phyloP scores from a whole-genome alignment of 441 rosid species.

The Kokia cookei region DNA sequence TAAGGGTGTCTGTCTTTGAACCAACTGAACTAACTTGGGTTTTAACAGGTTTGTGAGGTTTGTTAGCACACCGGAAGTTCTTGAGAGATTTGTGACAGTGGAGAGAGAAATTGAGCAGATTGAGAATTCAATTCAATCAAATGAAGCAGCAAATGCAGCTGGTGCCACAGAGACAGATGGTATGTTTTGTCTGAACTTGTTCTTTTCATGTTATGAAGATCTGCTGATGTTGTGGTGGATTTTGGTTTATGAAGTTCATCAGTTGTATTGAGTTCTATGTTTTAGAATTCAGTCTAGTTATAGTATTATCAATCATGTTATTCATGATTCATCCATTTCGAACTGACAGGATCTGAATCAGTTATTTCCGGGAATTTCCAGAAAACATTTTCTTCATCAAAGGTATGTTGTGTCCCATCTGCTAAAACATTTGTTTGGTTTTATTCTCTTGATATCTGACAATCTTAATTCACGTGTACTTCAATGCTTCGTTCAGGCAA shows the following conservation, averaged over 20 bases:
- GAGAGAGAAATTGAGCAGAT: slow-evolving; percentile 83
- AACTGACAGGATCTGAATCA: slow-evolving; percentile 35
- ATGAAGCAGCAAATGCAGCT: slow-evolving; percentile 38
- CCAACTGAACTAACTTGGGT: background rate
- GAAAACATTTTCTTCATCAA: slow-evolving; percentile 33
- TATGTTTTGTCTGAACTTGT: slow-evolving; percentile 15
- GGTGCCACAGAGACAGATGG: slow-evolving; percentile 54
- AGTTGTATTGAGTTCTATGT: background rate
- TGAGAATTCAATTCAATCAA: slow-evolving; percentile 62
- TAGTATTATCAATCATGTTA: background rate
- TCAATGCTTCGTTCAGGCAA: slow-evolving; percentile 34
- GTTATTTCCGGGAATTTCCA: slow-evolving; percentile 33
- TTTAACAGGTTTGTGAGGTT: slow-evolving; percentile 75
- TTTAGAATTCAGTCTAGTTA: background rate
- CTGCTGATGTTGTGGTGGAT: background rate
- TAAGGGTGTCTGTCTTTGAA: background rate
- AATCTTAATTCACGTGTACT: slow-evolving; percentile 14
- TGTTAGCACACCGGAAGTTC: slow-evolving; percentile 89
- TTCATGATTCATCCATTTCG: background rate
- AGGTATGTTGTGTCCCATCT: slow-evolving; percentile 22
- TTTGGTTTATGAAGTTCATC: background rate
- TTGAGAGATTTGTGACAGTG: slow-evolving; percentile 83
- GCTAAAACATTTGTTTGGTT: slow-evolving; percentile 2
- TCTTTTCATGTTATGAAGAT: background rate
- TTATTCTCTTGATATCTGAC: slow-evolving; percentile 1